phyloP scores from a whole-genome alignment of 2,329 filamentous ascomycete genomes.

The Aspergillus sergii region DNA sequence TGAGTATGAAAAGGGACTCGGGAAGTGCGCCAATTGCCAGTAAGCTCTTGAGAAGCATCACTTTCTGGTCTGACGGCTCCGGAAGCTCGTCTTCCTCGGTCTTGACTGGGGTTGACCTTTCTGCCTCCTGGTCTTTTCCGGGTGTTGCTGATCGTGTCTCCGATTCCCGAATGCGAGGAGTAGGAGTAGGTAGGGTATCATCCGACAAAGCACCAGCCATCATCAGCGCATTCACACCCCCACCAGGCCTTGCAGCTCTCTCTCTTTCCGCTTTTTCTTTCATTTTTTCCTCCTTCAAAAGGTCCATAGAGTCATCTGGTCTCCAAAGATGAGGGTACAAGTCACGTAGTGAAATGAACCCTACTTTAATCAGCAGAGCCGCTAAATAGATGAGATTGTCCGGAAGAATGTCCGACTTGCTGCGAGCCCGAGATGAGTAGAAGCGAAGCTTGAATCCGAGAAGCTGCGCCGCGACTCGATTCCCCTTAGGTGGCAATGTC shows the following conservation, averaged over 20 bases:
- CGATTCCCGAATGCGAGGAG: constrained; percentile 54
- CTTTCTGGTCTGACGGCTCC: constrained; percentile 85
- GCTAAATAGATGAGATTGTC: constrained; percentile 92
- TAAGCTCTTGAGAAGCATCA: constrained; percentile 78
- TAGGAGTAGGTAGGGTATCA: constrained; percentile 64
- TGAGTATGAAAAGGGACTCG: constrained; percentile 88
- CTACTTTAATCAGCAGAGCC: constrained; percentile 92
- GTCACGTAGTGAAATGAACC: constrained; percentile 90
- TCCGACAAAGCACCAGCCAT: constrained; percentile 86
- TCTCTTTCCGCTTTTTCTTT: constrained; percentile 81
- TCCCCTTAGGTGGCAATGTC: constrained; percentile 81
- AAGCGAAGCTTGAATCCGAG: constrained; percentile 97
- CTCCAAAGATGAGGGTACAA: constrained; percentile 92
- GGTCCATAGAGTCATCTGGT: constrained; percentile 78
- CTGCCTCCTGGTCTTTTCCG: constrained; percentile 56
- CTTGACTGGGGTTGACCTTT: constrained; percentile 38
- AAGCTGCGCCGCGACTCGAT: constrained; percentile 88
- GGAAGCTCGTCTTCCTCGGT: constrained; percentile 57
- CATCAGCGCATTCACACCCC: constrained; percentile 78
- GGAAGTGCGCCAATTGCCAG: constrained; percentile 90
- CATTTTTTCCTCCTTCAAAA: constrained; percentile 67
- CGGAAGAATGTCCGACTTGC: constrained; percentile 75
- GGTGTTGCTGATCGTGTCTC: constrained; percentile 55
- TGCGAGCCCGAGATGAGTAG: constrained; percentile 79
- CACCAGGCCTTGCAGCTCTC: constrained; percentile 68